Percentiles rank a stretch among this genome's conserved stretches.
These are phyloP conservation scores for Trypethelium eluteriae DNA, from an alignment of 495 filamentous ascomycete species.

Conservation along the genomic window DNA sequence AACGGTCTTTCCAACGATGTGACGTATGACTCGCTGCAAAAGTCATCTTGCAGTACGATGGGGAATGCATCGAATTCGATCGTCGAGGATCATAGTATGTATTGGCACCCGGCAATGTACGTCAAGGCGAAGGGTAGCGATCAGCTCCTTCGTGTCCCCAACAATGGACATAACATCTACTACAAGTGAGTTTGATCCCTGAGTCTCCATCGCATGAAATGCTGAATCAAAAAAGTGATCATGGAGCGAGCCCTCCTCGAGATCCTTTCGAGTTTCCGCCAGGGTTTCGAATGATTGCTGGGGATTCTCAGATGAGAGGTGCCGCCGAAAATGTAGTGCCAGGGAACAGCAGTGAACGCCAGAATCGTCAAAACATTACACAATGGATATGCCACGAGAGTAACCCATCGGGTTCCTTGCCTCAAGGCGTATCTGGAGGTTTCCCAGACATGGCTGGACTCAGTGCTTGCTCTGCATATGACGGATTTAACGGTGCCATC, in stretches of 20 bases:
- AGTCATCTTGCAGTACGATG: slow-evolving; percentile 13
- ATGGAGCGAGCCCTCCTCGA: background rate
- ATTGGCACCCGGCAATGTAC: slow-evolving; percentile 19
- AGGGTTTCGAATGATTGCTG: slow-evolving; percentile 17
- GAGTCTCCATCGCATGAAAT: background rate
- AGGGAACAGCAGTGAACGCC: background rate
- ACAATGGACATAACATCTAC: slow-evolving; percentile 16
- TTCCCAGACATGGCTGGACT: slow-evolving; percentile 11
- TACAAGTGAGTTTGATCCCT: slow-evolving; percentile 11
- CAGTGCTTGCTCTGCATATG: background rate
- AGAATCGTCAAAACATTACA: slow-evolving; percentile 15
- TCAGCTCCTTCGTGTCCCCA: slow-evolving; percentile 13
- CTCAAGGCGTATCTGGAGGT: slow-evolving; percentile 11
- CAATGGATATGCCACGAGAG: slow-evolving; percentile 15
- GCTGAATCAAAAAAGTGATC: background rate
- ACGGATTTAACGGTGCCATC: slow-evolving; percentile 17
- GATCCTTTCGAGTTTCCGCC: slow-evolving; percentile 17
- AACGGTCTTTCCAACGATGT: slow-evolving; percentile 5
- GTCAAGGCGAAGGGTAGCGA: background rate
- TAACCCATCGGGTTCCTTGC: background rate
- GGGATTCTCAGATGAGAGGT: slow-evolving; percentile 2
- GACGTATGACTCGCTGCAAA: slow-evolving; percentile 15
- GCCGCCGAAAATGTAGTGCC: background rate
- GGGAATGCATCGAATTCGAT: slow-evolving; percentile 8
- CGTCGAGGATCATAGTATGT: slow-evolving; percentile 14